Conservation (phyloP, 495 filamentous ascomycete species). For the Aspergillus incahuasiensis region DNA sequence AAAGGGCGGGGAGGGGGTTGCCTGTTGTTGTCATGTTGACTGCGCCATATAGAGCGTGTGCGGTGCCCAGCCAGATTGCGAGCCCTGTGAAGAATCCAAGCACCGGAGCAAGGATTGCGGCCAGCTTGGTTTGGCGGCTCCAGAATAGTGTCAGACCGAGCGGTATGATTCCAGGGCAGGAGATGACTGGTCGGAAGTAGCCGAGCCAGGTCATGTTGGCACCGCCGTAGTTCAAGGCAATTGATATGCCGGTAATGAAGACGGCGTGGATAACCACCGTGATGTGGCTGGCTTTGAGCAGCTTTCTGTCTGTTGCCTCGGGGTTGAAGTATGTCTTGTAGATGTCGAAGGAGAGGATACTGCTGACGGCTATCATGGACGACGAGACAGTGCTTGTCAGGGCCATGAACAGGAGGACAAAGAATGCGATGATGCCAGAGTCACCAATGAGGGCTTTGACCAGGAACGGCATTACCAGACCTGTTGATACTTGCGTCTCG, state of each 20-base stretch:
- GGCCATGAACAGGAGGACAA: conserved; percentile 53
- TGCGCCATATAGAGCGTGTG: conserved; percentile 29
- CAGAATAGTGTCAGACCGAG: conserved; percentile 34
- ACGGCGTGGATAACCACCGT: conserved; percentile 35
- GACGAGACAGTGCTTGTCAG: conserved; percentile 46
- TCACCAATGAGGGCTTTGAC: conserved; percentile 48
- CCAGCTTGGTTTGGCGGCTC: conserved; percentile 34
- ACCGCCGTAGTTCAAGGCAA: conserved; percentile 36
- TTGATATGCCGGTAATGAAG: conserved; percentile 35
- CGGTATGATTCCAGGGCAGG: conserved; percentile 36
- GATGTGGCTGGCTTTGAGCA: conserved; percentile 35
- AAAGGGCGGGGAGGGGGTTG: conserved; percentile 28
- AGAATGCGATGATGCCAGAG: conserved; percentile 44
- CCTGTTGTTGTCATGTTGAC: conserved; percentile 32
- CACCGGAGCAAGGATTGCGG: conserved; percentile 30
- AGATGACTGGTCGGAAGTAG: conserved; percentile 35
- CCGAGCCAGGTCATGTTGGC: conserved; percentile 41
- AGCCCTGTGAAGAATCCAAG: conserved; percentile 36
- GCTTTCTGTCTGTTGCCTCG: conserved; percentile 27
- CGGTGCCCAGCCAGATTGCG: conserved; percentile 32
- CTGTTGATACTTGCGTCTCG: conserved; percentile 37
- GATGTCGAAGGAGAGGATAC: conserved; percentile 40
- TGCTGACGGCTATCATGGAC: conserved; percentile 45
- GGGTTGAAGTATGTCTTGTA: conserved; percentile 55
- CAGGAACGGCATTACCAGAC: conserved; percentile 44